Base-by-base conservation (phyloP, 352 stramenopile genomes). In the Globisporangium cylindrosporum region DNA sequence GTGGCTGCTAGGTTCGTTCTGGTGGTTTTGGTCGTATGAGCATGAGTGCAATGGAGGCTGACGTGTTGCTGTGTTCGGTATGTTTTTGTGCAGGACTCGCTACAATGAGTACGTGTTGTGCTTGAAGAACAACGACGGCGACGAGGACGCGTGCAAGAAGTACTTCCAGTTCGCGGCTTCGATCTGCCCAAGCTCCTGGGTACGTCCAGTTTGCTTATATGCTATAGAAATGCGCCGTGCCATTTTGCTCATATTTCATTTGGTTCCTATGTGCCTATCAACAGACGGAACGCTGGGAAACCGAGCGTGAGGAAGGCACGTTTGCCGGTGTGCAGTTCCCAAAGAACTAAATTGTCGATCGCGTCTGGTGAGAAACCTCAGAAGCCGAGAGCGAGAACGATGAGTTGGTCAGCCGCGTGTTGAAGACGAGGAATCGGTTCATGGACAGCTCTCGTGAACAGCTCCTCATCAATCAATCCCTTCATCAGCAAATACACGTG, bases 31-130 rank as follows among this genome's bases (percentile, higher is more conserved):
- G 25, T 18, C n/a, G 41, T 4, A 24, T 8, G 29, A 38, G 41
- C 22, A 8, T 24, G 18, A 51, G 43, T 24, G 43, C 8, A 20
- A 51, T 51, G 43, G 43, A 51, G 18, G 1, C 38, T 66, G 24
- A 71, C 27, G 46, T 62, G 15, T 27, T 43, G 20, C 1, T 60
- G 25, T 46, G 15, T 66, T 14, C 56, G 12, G n/a, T 38, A 18
- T 6, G 22, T 6, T 32, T 25, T 64, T 20, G n/a, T 66, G 53
- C 60, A 93, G 87, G 91, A 96, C 89, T 66, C 84, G 89, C 57
- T 99, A 99, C 93, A 99, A 99, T 76, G 96, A 99, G 84, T 99
- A 93, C 83, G 88, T 98, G 38, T 75, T 99, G 56, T 99, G 97
- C 83, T 70, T 98, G 59, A 98, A 99, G 84, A 94, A 95, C 73